Conservation (phyloP, 208 protist species). For the Crithidia sp. region DNA sequence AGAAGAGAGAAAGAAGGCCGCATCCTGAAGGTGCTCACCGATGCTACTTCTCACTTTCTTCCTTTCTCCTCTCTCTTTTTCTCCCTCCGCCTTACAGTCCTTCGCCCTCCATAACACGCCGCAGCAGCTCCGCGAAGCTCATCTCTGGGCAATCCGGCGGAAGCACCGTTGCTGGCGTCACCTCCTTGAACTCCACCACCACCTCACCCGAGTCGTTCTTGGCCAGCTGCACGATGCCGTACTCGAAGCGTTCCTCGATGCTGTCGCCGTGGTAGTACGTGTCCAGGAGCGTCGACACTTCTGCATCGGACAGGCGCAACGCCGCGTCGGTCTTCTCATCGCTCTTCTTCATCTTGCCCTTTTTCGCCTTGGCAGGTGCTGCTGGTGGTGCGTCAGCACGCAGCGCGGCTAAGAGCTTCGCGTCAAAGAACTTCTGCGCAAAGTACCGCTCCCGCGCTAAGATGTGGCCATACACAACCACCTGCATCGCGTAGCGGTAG, state of each 20-base stretch:
- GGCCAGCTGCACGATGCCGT: conserved; percentile 78
- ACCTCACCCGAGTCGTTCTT: conserved; percentile 75
- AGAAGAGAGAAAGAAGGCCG: too few species aligned
- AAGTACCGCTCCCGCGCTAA: conserved; percentile 73
- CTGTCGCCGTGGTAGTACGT: conserved; percentile 28
- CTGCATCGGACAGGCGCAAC: neutral
- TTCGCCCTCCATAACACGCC: conserved; percentile 66
- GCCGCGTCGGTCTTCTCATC: neutral
- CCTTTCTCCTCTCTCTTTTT: neutral
- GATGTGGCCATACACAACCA: conserved; percentile 82
- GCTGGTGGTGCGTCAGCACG: conserved; percentile 1
- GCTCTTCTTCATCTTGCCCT: neutral
- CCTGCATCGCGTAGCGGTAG: conserved; percentile 89
- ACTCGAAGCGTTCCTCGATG: conserved; percentile 59
- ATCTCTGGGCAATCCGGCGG: conserved; percentile 63
- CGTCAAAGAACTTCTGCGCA: conserved; percentile 67
- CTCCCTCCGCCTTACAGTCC: conserved; percentile 13
- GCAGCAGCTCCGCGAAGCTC: conserved; percentile 60
- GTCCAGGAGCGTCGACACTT: conserved; percentile 7
- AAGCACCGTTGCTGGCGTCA: conserved; percentile 63
- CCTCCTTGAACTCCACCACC: conserved; percentile 68
- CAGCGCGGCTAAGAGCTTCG: conserved; percentile 30
- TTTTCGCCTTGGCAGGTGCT: neutral
- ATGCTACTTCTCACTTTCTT: neutral
- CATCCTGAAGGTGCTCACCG: too few species aligned